Evolutionary conservation across 116 monocot genomes (phyloP).

Genomic region (Zostera marina): DNA sequence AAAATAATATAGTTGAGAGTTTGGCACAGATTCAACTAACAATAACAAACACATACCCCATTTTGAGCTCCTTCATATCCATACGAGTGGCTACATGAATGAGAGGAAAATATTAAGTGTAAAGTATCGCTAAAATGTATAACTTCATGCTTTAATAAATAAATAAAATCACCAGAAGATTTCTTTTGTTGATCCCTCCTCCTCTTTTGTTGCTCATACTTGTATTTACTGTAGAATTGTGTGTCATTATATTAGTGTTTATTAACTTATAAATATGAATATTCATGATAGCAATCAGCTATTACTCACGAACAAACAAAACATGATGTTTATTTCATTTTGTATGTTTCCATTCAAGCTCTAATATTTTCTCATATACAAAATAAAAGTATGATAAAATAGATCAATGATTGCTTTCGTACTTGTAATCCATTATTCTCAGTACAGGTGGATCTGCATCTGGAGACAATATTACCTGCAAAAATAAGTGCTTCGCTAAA

Average conservation of each 20-base stretch:
- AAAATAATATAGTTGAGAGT: too few relatives aligned
- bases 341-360: too few relatives aligned
- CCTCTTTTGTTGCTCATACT: slow-evolving; percentile 82
- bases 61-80: slow-evolving; percentile 87
- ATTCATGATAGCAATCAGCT: neutral
- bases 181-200: slow-evolving; percentile 73
- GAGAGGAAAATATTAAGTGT: neutral
- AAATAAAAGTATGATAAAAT: neutral
- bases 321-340: too few relatives aligned
- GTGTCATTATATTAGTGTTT: neutral
- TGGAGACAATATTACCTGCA: slow-evolving; percentile 73
- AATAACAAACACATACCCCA: slow-evolving; percentile 46
- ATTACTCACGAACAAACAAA: neutral
- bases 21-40: neutral
- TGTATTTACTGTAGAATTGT: slow-evolving; percentile 57
- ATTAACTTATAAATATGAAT: neutral
- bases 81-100: slow-evolving; percentile 59
- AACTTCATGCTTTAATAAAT: neutral
- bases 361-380: neutral
- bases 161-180: slow-evolving; percentile 49
- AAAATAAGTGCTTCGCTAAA: slow-evolving; percentile 7
- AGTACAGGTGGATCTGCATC: slow-evolving; percentile 95
- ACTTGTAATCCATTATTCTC: slow-evolving; percentile 62
- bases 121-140: neutral
- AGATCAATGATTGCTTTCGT: slow-evolving; percentile 9